Evolutionary conservation across 108 stramenopile genomes (phyloP), one percentile per base, ranked within the genome.

Genomic region (Nitzschia putrida): DNA sequence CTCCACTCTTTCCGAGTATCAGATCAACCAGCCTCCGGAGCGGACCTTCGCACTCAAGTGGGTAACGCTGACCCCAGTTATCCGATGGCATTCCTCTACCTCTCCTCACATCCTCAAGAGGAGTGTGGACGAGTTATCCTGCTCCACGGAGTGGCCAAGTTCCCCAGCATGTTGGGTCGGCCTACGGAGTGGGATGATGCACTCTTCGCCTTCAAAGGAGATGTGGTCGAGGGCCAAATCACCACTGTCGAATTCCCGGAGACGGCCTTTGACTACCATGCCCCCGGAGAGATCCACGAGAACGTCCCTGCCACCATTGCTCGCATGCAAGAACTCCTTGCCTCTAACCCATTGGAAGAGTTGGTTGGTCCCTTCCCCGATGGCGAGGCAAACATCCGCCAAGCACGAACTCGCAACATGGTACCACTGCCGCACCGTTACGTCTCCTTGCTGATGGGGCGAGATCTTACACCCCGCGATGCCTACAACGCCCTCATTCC

Each of bases 231-330:
- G n/a, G 61, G 61, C n/a, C 8, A 16, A 6, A 44, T 44, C 39
- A 61, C 61, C 6, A 61, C 61, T 6, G 42, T 61, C 8, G 61
- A 43, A 29, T 44, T 42, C n/a, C 61, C 61, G 9, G 8, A 16
- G 22, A 44, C n/a, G 7, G 61, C 61, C 7, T 61, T 61, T 42
- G 43, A 42, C 14, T 44, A 8, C 18, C 42, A 16, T 44, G 9
- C 10, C 10, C 25, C 11, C 8, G 25, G 26, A 9, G 21, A 21
- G 9, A n/a, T n/a, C n/a, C 18, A 29, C 25, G 43, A 42, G 9
- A 44, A 61, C 13, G 61, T 61, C 7, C 61, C 40, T 10, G 61
- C 18, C n/a, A 21, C 40, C 6, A 6, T 44, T 7, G 61, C 8
- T 4, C 41, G 57, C n/a, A 24, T 42, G 9, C 41, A 42, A 61